These are phyloP conservation scores for Candolleomyces aberdarensis DNA, from an alignment of 768 basidiomycete species.

Conservation along the genomic window DNA sequence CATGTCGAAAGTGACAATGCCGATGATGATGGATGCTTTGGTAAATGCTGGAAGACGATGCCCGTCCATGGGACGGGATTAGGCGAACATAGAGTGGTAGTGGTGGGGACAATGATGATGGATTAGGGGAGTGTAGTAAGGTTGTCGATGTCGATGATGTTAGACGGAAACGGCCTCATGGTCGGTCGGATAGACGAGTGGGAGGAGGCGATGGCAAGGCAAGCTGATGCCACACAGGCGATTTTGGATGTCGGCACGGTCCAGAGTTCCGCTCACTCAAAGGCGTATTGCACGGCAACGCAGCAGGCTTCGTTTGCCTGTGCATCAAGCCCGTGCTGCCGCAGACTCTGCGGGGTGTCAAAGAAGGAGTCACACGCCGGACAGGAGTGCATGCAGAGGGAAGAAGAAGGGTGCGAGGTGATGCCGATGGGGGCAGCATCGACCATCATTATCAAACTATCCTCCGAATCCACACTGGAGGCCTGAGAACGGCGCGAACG, in stretches of 20 bases:
- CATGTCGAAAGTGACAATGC: not conserved
- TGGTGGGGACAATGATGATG: too few species aligned
- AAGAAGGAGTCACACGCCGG: slow-evolving; percentile 74
- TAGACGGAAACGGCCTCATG: too few species aligned
- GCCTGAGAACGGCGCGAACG: slow-evolving; percentile 41
- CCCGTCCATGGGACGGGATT: too few species aligned
- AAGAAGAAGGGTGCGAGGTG: slow-evolving; percentile 32
- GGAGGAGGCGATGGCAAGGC: too few species aligned
- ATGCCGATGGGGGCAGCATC: slow-evolving; percentile 9
- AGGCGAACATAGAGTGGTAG: too few species aligned
- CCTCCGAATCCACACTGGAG: slow-evolving; percentile 15
- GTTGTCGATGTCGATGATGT: too few species aligned
- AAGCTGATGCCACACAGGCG: not conserved
- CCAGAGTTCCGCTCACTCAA: slow-evolving; percentile 38
- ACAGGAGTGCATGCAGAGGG: slow-evolving; percentile 58
- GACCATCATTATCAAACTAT: not conserved
- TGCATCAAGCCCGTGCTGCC: slow-evolving; percentile 55
- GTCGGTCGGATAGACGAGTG: too few species aligned
- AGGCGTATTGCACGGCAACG: slow-evolving; percentile 70
- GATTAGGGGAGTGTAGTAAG: too few species aligned
- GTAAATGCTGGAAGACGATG: too few species aligned
- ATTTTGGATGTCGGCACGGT: not conserved
- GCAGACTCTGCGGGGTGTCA: slow-evolving; percentile 53
- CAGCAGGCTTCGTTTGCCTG: slow-evolving; percentile 65
- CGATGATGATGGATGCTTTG: not conserved